These are phyloP conservation scores for Kluyveromyces starmeri DNA, from an alignment of 805 yeast species.

Conservation along the genomic window DNA sequence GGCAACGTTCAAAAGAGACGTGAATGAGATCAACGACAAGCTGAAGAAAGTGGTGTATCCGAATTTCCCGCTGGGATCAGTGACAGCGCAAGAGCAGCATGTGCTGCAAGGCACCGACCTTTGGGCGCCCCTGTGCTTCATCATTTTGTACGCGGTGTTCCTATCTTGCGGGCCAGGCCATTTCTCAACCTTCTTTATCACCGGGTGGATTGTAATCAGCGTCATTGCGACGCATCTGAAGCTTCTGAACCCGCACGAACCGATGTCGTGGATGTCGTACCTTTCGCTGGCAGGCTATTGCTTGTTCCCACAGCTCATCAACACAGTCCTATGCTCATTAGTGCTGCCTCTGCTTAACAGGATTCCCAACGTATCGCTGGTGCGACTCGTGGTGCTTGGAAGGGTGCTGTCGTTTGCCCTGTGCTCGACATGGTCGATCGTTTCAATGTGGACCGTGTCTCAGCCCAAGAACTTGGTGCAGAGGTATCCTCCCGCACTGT, in stretches of 20 bases:
- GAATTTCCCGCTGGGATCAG: conserved; percentile 15
- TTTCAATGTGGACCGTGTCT: conserved; percentile 19
- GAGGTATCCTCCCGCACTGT: conserved; percentile 21
- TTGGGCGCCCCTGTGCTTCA: conserved; percentile 30
- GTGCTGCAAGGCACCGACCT: conserved; percentile 17
- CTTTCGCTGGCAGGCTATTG: conserved; percentile 29
- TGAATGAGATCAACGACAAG: conserved; percentile 24
- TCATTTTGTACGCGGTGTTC: conserved; percentile 24
- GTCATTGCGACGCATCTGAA: conserved; percentile 26
- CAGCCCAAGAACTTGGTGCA: conserved; percentile 17
- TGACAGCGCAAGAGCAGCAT: conserved; percentile 1
- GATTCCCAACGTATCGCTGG: conserved; percentile 9
- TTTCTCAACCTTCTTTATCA: conserved; percentile 26
- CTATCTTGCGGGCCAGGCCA: conserved; percentile 21
- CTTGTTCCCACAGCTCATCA: conserved; percentile 26
- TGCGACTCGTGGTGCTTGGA: conserved; percentile 13
- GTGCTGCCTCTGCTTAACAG: conserved; percentile 21
- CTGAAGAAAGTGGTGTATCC: conserved; percentile 29
- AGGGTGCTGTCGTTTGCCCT: conserved; percentile 14
- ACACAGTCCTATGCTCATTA: conserved; percentile 18
- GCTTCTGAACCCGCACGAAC: conserved; percentile 18
- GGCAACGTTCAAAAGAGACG: conserved; percentile 25
- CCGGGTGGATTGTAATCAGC: conserved; percentile 23
- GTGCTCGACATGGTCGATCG: conserved; percentile 22
- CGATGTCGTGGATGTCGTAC: conserved; percentile 22